A percentile compares a stretch with the other conserved stretches of the same genome.
These are phyloP conservation scores for Fusarium udum DNA, from an alignment of 2,329 filamentous ascomycete genomes.

Conservation along the genomic window DNA sequence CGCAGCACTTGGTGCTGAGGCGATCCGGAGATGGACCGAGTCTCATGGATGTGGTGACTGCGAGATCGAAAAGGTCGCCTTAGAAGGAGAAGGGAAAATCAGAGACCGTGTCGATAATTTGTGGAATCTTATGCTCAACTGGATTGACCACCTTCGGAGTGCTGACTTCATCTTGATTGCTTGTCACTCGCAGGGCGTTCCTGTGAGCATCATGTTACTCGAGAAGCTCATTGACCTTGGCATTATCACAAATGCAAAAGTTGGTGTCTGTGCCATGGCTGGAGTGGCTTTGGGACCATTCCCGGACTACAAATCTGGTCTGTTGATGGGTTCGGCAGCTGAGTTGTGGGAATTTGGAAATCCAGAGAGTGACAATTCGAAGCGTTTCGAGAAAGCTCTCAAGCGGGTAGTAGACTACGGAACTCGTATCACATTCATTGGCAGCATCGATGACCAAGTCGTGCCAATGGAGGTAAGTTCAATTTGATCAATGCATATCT, in stretches of 20 bases:
- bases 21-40: constrained; percentile 85
- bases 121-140: constrained; percentile 94
- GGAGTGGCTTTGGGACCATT: constrained; percentile 95
- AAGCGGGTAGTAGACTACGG: constrained; percentile 80
- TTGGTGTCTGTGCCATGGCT: constrained; percentile 90
- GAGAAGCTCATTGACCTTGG: constrained; percentile 93
- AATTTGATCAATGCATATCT: not conserved
- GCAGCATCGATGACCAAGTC: constrained; percentile 96
- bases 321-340: constrained; percentile 89
- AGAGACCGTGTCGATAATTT: constrained; percentile 88
- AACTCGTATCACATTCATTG: constrained; percentile 85
- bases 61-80: constrained; percentile 90
- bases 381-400: constrained; percentile 80
- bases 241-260: constrained; percentile 77
- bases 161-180: constrained; percentile 93
- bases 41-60: constrained; percentile 75
- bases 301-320: constrained; percentile 86
- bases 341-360: constrained; percentile 95
- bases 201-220: constrained; percentile 90
- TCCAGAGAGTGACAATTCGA: constrained; percentile 81
- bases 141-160: constrained; percentile 87
- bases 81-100: constrained; percentile 95
- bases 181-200: constrained; percentile 95
- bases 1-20: constrained; percentile 83
- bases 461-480: constrained; percentile 82